Percentiles rank a stretch among this genome's conserved stretches.
phyloP scores from a whole-genome alignment of 768 basidiomycete species.

The Nevesoporus exiguus region DNA sequence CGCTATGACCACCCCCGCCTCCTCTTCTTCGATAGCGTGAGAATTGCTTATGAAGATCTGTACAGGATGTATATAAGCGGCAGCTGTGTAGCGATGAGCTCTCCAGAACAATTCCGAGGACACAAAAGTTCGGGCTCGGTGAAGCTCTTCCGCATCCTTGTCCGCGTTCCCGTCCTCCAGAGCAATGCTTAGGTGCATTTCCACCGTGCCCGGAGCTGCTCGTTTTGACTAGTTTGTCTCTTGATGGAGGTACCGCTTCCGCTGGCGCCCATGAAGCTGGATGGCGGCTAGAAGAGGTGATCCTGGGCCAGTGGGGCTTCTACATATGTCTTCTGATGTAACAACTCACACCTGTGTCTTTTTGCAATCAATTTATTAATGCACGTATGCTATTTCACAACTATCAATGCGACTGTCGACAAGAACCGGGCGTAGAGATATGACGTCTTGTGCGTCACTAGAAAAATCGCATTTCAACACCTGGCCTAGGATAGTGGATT shows the following conservation, averaged over 20 bases:
- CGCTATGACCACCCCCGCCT: too few relatives aligned
- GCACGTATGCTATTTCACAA: not conserved
- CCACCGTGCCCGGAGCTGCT: slow-evolving; percentile 33
- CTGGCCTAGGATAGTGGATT: too few relatives aligned
- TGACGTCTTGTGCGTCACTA: too few relatives aligned
- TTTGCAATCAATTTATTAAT: not conserved
- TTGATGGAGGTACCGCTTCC: slow-evolving; percentile 63
- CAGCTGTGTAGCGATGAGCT: not conserved
- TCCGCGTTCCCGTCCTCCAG: slow-evolving; percentile 94
- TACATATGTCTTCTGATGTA: slow-evolving; percentile 25
- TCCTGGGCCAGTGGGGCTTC: slow-evolving; percentile 30
- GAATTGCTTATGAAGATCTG: slow-evolving; percentile 43
- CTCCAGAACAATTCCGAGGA: slow-evolving; percentile 73
- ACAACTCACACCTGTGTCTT: not conserved
- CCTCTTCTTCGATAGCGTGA: slow-evolving; percentile 25
- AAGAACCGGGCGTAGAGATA: not conserved
- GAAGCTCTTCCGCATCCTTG: slow-evolving; percentile 80
- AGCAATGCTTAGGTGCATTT: slow-evolving; percentile 43
- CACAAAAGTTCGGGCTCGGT: slow-evolving; percentile 91
- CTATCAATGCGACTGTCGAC: not conserved
- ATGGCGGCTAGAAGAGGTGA: slow-evolving; percentile 36
- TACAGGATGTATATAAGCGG: slow-evolving; percentile 23
- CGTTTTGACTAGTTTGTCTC: slow-evolving; percentile 44
- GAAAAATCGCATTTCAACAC: too few relatives aligned
- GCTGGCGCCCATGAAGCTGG: slow-evolving; percentile 68